These are phyloP conservation scores for Kwoniella sp. DNA, from an alignment of 768 basidiomycete genomes.

Conservation along the genomic window DNA sequence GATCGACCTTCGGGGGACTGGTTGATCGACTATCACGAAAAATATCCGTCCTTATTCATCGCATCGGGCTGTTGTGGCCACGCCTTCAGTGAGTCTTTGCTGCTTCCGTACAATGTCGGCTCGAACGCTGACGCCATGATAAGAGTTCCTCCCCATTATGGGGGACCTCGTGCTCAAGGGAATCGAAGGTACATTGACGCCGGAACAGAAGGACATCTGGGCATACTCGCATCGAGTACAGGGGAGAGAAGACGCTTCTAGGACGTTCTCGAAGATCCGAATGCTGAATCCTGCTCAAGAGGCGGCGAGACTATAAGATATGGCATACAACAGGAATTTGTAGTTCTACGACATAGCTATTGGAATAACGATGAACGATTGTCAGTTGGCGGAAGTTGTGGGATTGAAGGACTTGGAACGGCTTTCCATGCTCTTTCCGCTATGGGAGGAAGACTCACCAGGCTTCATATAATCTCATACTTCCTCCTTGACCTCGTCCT, in stretches of 20 bases:
- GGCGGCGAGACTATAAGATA: neutral
- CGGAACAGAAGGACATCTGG: slow-evolving; percentile 6
- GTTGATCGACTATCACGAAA: slow-evolving; percentile 9
- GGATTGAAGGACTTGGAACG: too few species aligned
- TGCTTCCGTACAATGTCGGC: neutral
- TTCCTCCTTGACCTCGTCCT: slow-evolving; percentile 8
- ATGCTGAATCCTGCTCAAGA: neutral
- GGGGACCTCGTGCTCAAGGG: neutral
- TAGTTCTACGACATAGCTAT: too few species aligned
- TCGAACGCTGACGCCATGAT: neutral
- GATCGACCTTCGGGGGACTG: slow-evolving; percentile 13
- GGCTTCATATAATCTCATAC: neutral
- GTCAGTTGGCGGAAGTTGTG: too few species aligned
- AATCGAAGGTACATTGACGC: slow-evolving; percentile 5
- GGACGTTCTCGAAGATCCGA: slow-evolving; percentile 10
- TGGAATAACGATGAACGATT: too few species aligned
- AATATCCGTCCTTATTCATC: slow-evolving; percentile 9
- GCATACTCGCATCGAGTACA: neutral
- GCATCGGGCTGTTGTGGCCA: slow-evolving; percentile 9
- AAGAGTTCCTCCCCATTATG: slow-evolving; percentile 12
- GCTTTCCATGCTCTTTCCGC: too few species aligned
- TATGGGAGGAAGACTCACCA: too few species aligned
- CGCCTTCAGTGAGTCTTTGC: slow-evolving; percentile 4
- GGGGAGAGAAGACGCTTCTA: slow-evolving; percentile 3
- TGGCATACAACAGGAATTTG: neutral